Percentiles rank a stretch among this genome's conserved stretches.
Evolutionary conservation across 2,329 filamentous ascomycete species (phyloP).

Genomic region (Dactylellina cionopaga): DNA sequence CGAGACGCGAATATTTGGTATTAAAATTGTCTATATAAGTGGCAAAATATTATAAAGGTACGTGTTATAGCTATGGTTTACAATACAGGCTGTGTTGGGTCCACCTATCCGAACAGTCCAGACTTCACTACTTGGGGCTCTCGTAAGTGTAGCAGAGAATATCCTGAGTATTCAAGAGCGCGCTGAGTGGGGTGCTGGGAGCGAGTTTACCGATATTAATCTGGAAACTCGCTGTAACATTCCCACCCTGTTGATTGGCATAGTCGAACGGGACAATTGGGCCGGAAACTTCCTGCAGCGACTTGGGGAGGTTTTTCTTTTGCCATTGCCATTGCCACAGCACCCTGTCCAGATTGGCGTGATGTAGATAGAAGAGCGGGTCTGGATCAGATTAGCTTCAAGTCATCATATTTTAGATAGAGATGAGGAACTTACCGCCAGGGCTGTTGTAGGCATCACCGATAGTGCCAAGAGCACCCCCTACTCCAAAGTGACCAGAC

Average conservation of each 20-base stretch:
- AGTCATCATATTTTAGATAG: not conserved
- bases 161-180: slow-evolving; percentile 19
- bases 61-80: too few relatives aligned
- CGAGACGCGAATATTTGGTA: too few relatives aligned
- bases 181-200: slow-evolving; percentile 3
- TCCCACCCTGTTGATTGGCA: slow-evolving; percentile 13
- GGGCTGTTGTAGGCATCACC: slow-evolving; percentile 58
- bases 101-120: too few relatives aligned
- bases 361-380: slow-evolving; percentile 55
- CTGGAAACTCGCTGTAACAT: slow-evolving; percentile 49
- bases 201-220: slow-evolving; percentile 40
- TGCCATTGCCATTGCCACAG: slow-evolving; percentile 56
- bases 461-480: slow-evolving; percentile 57
- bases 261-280: slow-evolving; percentile 38
- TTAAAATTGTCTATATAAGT: too few relatives aligned
- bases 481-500: slow-evolving; percentile 58
- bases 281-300: slow-evolving; percentile 54
- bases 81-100: too few relatives aligned
- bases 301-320: slow-evolving; percentile 50
- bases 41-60: too few relatives aligned
- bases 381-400: slow-evolving; percentile 38
- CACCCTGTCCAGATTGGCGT: slow-evolving; percentile 52
- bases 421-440: slow-evolving; percentile 36
- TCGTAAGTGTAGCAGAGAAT: slow-evolving; percentile 26
- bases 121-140: too few relatives aligned